Evolutionary conservation across 2,329 filamentous ascomycete genomes (phyloP).

Genomic region (Plenodomus tracheiphilus): DNA sequence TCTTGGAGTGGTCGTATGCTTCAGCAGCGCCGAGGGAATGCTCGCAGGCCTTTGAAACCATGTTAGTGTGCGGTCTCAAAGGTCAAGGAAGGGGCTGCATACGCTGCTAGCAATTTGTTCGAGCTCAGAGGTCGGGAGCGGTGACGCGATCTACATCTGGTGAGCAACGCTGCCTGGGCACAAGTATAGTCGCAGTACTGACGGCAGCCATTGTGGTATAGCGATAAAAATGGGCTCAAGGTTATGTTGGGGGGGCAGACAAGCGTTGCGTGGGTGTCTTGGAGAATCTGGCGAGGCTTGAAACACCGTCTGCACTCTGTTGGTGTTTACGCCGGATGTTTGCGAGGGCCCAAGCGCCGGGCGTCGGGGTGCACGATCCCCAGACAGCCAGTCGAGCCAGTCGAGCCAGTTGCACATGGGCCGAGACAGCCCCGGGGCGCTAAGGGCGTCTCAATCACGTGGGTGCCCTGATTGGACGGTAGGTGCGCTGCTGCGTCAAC

Average conservation of each 20-base stretch:
- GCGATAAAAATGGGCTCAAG: slow-evolving; percentile 28
- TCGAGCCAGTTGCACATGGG: neutral
- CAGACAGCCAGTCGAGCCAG: no score
- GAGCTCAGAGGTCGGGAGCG: slow-evolving; percentile 39
- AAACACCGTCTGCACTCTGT: slow-evolving; percentile 3
- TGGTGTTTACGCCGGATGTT: slow-evolving; percentile 27
- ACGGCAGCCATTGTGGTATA: slow-evolving; percentile 16
- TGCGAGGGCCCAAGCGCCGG: no score
- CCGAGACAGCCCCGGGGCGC: slow-evolving; percentile 1
- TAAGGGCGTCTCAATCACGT: slow-evolving; percentile 25
- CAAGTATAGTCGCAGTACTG: slow-evolving; percentile 28
- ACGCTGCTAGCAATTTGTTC: slow-evolving; percentile 35
- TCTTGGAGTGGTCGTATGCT: slow-evolving; percentile 84
- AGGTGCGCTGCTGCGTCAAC: slow-evolving; percentile 14
- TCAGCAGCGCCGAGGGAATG: slow-evolving; percentile 72
- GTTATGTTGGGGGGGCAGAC: slow-evolving; percentile 12
- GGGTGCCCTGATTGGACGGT: slow-evolving; percentile 28
- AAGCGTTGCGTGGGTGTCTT: slow-evolving; percentile 7
- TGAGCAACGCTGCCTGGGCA: neutral
- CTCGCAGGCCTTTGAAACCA: slow-evolving; percentile 71
- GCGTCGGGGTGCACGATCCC: no score
- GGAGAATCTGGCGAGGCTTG: slow-evolving; percentile 2
- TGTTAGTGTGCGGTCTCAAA: slow-evolving; percentile 6
- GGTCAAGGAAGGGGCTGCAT: slow-evolving; percentile 3
- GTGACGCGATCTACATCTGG: slow-evolving; percentile 22